Conservation (phyloP, 495 filamentous ascomycete genomes). For the Aspergillus steynii region DNA sequence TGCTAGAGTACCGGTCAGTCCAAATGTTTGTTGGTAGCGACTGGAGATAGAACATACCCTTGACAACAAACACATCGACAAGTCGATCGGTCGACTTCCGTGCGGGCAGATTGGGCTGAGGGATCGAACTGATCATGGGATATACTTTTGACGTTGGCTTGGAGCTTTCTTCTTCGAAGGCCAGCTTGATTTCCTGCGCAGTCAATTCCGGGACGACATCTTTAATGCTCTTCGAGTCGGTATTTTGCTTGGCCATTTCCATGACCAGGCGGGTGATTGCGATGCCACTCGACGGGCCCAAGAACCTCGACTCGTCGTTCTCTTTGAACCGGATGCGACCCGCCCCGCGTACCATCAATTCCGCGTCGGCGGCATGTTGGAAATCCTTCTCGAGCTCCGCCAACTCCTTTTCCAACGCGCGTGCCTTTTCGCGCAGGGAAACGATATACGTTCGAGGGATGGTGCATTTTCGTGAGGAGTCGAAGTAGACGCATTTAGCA, state of each 20-base stretch:
- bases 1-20: constrained; percentile 48
- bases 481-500: constrained; percentile 88
- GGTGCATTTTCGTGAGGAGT: constrained; percentile 73
- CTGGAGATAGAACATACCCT: constrained; percentile 54
- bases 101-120: constrained; percentile 68
- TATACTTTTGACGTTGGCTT: constrained; percentile 70
- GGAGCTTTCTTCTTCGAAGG: constrained; percentile 54
- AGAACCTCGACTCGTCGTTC: constrained; percentile 80
- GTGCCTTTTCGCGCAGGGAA: constrained; percentile 78
- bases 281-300: constrained; percentile 91
- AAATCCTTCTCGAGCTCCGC: constrained; percentile 60
- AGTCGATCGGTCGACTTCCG: constrained; percentile 67
- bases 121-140: constrained; percentile 73
- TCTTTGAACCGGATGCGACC: constrained; percentile 79
- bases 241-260: constrained; percentile 89
- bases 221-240: constrained; percentile 78
- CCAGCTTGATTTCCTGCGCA: constrained; percentile 57
- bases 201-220: constrained; percentile 78
- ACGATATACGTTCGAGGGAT: constrained; percentile 87
- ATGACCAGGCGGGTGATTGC: constrained; percentile 91
- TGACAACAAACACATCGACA: constrained; percentile 76
- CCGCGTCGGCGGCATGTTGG: constrained; percentile 66
- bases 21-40: constrained; percentile 10
- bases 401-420: constrained; percentile 74
- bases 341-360: constrained; percentile 78